A percentile compares a stretch with the other conserved stretches of the same genome.
Evolutionary conservation across 805 yeast species (phyloP).

Genomic region (Candida khao-thaluensis): DNA sequence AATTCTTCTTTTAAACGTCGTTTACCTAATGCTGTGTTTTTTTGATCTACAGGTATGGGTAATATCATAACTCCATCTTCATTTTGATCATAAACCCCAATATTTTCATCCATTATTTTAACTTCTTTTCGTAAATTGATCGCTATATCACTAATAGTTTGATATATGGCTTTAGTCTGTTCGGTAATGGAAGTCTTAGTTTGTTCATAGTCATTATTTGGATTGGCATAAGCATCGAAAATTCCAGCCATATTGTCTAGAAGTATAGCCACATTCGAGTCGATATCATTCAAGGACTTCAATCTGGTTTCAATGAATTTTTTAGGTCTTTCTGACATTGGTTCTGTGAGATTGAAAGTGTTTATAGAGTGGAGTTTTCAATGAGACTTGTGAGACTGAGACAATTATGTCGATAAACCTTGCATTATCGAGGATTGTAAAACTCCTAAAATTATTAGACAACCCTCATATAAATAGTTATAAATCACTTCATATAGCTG

Average conservation of each 20-base stretch:
- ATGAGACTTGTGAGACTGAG: not conserved
- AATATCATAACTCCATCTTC: constrained; percentile 51
- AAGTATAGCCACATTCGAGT: constrained; percentile 50
- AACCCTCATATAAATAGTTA: constrained; percentile 61
- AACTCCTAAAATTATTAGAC: constrained; percentile 46
- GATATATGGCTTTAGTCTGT: constrained; percentile 50
- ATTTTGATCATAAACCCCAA: constrained; percentile 46
- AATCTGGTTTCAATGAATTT: constrained; percentile 49
- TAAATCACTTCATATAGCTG: constrained; percentile 86
- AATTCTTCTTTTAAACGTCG: constrained; percentile 54
- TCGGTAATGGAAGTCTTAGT: constrained; percentile 40
- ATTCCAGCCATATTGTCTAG: constrained; percentile 50
- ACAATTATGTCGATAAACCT: constrained; percentile 27
- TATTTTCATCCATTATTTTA: constrained; percentile 58
- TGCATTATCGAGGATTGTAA: constrained; percentile 34
- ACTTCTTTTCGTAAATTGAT: constrained; percentile 64
- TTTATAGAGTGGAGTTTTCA: too few relatives aligned
- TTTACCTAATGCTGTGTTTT: constrained; percentile 66
- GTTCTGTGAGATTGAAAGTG: too few relatives aligned
- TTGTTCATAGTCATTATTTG: constrained; percentile 20
- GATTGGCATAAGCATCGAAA: constrained; percentile 40
- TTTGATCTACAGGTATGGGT: constrained; percentile 67
- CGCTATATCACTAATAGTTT: constrained; percentile 56
- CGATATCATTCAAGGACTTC: constrained; percentile 52
- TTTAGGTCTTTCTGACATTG: not conserved